Evolutionary conservation across 2,329 filamentous ascomycete genomes (phyloP).

Genomic region (Colletotrichum orbiculare): DNA sequence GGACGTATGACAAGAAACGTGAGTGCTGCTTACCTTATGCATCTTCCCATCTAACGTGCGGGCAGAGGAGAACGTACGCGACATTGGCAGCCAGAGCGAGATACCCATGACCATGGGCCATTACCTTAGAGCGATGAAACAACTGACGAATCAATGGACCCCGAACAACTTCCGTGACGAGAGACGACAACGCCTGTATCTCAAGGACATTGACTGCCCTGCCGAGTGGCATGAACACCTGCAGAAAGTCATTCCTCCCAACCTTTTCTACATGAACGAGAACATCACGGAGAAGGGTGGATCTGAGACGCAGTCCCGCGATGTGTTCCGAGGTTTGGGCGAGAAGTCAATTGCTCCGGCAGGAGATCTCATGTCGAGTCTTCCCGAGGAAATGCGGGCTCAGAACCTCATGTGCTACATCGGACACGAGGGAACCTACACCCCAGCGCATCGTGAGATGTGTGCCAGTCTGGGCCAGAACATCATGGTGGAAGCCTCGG

Average conservation of each 20-base stretch:
- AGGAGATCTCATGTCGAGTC: conserved; percentile 94
- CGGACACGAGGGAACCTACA: conserved; percentile 97
- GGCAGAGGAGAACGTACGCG: conserved; percentile 84
- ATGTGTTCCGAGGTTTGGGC: conserved; percentile 57
- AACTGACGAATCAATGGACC: conserved; percentile 85
- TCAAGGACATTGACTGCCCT: conserved; percentile 98
- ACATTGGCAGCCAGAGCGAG: conserved; percentile 77
- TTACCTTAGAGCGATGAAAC: conserved; percentile 88
- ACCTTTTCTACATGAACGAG: conserved; percentile 91
- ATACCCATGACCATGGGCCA: conserved; percentile 89
- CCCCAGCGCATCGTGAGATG: conserved; percentile 96
- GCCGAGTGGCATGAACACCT: conserved; percentile 85
- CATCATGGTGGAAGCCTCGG: conserved; percentile 95
- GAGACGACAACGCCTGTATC: conserved; percentile 85
- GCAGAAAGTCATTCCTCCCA: conserved; percentile 79
- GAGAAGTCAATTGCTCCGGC: conserved; percentile 72
- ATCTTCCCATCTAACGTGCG: conserved; percentile 38
- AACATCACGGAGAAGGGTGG: conserved; percentile 65
- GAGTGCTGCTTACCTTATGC: conserved; percentile 43
- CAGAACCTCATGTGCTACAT: conserved; percentile 99
- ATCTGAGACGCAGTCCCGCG: conserved; percentile 38
- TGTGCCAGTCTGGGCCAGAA: conserved; percentile 96
- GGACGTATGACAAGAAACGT: conserved; percentile 84
- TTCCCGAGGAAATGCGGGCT: conserved; percentile 87
- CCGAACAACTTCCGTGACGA: conserved; percentile 81